These are phyloP conservation scores for Vigna mungo DNA, from an alignment of 306 rosid genomes.

Conservation along the genomic window DNA sequence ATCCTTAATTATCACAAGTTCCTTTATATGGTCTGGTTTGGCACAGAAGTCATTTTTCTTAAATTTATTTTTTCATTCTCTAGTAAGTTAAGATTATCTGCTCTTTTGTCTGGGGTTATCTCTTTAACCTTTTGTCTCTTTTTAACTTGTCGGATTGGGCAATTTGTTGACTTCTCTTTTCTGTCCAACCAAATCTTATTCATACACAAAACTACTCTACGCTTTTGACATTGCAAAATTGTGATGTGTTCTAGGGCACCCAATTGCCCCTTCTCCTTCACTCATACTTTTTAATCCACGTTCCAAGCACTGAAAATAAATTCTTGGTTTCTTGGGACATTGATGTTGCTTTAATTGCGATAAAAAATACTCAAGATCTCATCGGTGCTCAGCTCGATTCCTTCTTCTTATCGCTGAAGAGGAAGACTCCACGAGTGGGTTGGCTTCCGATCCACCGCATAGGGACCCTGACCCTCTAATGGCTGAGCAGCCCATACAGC, in stretches of 20 bases:
- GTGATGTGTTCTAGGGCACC: neutral
- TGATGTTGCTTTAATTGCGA: too few relatives aligned
- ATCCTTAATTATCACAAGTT: neutral
- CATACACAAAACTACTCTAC: neutral
- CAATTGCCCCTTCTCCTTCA: neutral
- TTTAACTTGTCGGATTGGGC: slow-evolving; percentile 11
- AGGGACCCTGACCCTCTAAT: too few relatives aligned
- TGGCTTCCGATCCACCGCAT: too few relatives aligned
- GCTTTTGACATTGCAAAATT: neutral
- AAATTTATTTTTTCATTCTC: neutral
- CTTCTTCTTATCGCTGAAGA: too few relatives aligned
- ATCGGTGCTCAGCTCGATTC: too few relatives aligned
- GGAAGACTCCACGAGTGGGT: too few relatives aligned
- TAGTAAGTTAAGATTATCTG: neutral
- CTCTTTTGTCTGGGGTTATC: neutral
- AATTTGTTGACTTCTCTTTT: neutral
- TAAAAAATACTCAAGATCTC: too few relatives aligned
- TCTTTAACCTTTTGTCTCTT: slow-evolving; percentile 13
- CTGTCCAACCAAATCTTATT: neutral
- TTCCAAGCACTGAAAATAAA: neutral
- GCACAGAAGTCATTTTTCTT: neutral
- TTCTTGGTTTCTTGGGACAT: neutral
- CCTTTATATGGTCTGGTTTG: neutral
- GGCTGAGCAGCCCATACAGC: too few relatives aligned
- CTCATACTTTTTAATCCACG: neutral